Conservation (phyloP, 257 asterid species). For the Ehretia macrophylla region DNA sequence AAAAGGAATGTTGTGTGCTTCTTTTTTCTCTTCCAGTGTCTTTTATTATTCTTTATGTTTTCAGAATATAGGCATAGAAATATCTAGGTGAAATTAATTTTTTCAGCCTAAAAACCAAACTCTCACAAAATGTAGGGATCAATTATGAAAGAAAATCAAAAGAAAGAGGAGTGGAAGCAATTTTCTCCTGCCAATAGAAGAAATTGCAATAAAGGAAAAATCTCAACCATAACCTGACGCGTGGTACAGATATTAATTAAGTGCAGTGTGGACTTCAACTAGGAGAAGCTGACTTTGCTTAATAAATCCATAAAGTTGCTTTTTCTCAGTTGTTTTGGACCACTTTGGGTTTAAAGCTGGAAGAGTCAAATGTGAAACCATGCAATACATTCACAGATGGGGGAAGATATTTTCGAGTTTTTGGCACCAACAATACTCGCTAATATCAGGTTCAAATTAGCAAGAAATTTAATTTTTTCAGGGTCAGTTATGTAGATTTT, state of each 20-base stretch:
- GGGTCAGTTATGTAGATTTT: too few species aligned
- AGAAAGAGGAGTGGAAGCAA: not conserved
- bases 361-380: slow-evolving; percentile 6
- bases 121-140: too few species aligned
- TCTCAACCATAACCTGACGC: slow-evolving; percentile 19
- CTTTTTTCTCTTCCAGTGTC: too few species aligned
- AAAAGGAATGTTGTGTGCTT: too few species aligned
- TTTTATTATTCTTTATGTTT: too few species aligned
- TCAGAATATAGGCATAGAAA: too few species aligned
- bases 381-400: not conserved
- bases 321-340: not conserved
- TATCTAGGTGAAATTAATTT: too few species aligned
- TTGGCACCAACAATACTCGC: too few species aligned
- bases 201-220: slow-evolving; percentile 4
- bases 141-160: too few species aligned
- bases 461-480: too few species aligned
- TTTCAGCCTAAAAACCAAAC: too few species aligned
- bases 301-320: slow-evolving; percentile 49
- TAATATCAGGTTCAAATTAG: too few species aligned
- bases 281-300: slow-evolving; percentile 4
- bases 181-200: slow-evolving; percentile 14
- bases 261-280: slow-evolving; percentile 8
- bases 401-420: slow-evolving; percentile 7
- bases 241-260: slow-evolving; percentile 22
- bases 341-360: not conserved